Evolutionary conservation across 257 asterid species (phyloP).

Genomic region (Phtheirospermum japonicum): DNA sequence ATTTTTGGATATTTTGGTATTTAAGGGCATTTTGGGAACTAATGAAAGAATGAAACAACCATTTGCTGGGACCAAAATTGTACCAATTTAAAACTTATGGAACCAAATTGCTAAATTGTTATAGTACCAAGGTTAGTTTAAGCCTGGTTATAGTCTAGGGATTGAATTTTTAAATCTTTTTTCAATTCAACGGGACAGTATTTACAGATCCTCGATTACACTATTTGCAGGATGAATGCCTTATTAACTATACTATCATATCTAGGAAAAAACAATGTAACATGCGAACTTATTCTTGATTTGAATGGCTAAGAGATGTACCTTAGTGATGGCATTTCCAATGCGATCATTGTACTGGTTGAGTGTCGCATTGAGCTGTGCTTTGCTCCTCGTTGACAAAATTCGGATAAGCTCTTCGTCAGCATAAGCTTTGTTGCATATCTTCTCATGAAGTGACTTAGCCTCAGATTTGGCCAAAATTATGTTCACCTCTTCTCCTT

Average conservation of each 20-base stretch:
- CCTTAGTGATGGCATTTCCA: constrained; percentile 78
- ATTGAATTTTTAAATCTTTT: neutral
- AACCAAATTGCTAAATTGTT: too few species aligned
- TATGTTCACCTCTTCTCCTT: constrained; percentile 77
- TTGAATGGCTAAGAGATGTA: constrained; percentile 22
- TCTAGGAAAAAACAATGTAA: neutral
- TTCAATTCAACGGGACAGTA: neutral
- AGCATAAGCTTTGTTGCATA: constrained; percentile 54
- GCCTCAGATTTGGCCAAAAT: constrained; percentile 76
- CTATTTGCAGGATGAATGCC: neutral
- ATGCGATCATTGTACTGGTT: constrained; percentile 69
- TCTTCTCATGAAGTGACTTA: constrained; percentile 70
- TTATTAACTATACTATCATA: neutral
- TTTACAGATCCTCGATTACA: neutral
- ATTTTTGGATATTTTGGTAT: too few species aligned
- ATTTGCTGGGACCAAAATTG: too few species aligned
- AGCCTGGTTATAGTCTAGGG: neutral
- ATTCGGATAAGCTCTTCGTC: constrained; percentile 76
- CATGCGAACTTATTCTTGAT: neutral
- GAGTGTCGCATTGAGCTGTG: constrained; percentile 85
- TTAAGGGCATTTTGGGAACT: too few species aligned
- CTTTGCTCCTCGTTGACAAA: constrained; percentile 81
- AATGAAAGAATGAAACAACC: too few species aligned
- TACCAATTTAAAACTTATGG: too few species aligned
- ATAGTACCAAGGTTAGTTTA: too few species aligned